Evolutionary conservation across 208 protist species (phyloP), one percentile per base, ranked within the genome.

Genomic region (Crithidia expoeki): DNA sequence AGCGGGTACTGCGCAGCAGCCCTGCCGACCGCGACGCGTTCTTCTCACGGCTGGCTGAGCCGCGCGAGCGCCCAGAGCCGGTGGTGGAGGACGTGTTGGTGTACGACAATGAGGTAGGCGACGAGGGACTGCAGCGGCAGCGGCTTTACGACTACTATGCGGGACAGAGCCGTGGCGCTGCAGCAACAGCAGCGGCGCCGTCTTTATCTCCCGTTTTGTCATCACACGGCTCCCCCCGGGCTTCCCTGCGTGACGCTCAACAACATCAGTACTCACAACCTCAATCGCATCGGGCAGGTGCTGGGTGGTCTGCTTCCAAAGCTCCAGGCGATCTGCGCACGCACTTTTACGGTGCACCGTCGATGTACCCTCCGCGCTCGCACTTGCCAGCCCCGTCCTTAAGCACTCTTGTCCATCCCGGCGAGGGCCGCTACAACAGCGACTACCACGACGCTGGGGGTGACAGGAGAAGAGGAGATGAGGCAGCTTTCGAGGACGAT

Each of bases 11-110:
- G 25, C 66, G 60, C 63, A 52, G 72, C 63, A 76, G 56, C 21
- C 49, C 57, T 0, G 55, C 59, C 1, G 82, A 84, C 56, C 72
- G 71, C 46, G 71, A 76, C n/a, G 56, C 65, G 12, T 80, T 83
- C 36, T 89, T 83, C 52, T 11, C 47, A 19, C 79, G 77, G 2
- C 72, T 89, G 23, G 84, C 84, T 1, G 62, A 74, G 47, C 80
- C 84, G 34, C 78, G 77, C 2, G 38, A 76, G 47, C 65, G 71
- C n/a, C 66, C 52, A 1, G 69, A 51, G 27, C 38, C 67, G 34
- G 60, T 60, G 25, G 34, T 76, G 49, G 69, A 76, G 51, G 69
- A 81, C 34, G 70, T 70, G 27, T 19, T 72, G 6, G 11, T 73
- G 2, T 76, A 53, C n/a, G n/a, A n/a, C n/a, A n/a, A n/a, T 38